A percentile compares a stretch with the other conserved stretches of the same genome.
These are phyloP conservation scores for Helichrysum umbraculigerum DNA, from an alignment of 129 eudicot genomes.

Conservation along the genomic window DNA sequence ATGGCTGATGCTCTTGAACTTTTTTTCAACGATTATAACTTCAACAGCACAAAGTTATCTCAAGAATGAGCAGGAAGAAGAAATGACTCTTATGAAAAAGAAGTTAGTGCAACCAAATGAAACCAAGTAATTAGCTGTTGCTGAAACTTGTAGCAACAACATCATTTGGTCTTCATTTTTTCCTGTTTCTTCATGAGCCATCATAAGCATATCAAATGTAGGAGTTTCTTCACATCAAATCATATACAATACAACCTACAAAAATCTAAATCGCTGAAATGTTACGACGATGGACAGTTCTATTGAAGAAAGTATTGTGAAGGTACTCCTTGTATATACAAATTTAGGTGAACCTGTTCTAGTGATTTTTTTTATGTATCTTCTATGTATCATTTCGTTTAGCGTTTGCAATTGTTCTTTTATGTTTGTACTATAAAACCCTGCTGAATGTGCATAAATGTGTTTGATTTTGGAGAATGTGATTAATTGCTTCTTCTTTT, in stretches of 20 bases:
- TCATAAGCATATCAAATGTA: background rate
- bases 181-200: background rate
- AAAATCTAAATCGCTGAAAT: too few species aligned
- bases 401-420: too few species aligned
- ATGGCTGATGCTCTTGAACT: conserved; percentile 72
- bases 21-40: conserved; percentile 61
- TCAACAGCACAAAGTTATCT: conserved; percentile 72
- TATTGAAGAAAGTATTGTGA: background rate
- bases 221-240: too few species aligned
- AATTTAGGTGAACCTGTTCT: background rate
- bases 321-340: background rate
- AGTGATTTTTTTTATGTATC: too few species aligned
- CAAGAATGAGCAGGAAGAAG: conserved; percentile 66
- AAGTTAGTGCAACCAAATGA: conserved; percentile 23
- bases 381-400: background rate
- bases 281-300: too few species aligned
- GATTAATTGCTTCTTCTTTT: too few species aligned
- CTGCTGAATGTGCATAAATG: too few species aligned
- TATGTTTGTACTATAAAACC: too few species aligned
- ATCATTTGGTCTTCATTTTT: background rate
- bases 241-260: too few species aligned
- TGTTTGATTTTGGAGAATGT: too few species aligned
- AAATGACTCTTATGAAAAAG: conserved; percentile 40
- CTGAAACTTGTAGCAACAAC: background rate
- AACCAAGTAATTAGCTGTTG: conserved; percentile 19